These are phyloP conservation scores for Decorospora gaudefroyi DNA, from an alignment of 2,329 filamentous ascomycete species.

Conservation along the genomic window DNA sequence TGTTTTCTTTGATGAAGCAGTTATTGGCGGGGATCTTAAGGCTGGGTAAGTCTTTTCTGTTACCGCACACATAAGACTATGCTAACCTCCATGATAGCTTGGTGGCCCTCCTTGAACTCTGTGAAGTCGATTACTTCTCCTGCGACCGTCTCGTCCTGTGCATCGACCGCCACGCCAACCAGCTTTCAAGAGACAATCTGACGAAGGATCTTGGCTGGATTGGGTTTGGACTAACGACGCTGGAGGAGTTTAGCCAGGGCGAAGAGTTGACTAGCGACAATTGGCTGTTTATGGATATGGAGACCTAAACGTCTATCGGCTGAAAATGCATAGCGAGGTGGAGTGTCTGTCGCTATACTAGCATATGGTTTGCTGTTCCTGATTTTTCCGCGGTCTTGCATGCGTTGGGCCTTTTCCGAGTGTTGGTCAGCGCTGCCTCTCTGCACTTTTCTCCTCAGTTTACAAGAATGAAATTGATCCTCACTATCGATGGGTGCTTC, in stretches of 20 bases:
- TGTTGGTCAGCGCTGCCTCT: no score
- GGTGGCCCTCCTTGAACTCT: slow-evolving; percentile 88
- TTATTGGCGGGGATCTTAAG: slow-evolving; percentile 78
- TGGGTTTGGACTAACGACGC: slow-evolving; percentile 80
- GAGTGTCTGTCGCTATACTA: slow-evolving; percentile 7
- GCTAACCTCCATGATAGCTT: slow-evolving; percentile 49
- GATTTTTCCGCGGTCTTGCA: no score
- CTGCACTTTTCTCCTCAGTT: no score
- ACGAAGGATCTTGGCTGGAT: slow-evolving; percentile 90
- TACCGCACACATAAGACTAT: no score
- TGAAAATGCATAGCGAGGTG: no score
- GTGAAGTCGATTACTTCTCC: slow-evolving; percentile 69
- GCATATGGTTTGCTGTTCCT: no score
- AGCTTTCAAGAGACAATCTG: slow-evolving; percentile 69
- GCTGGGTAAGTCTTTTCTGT: slow-evolving; percentile 79
- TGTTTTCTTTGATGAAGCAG: slow-evolving; percentile 79
- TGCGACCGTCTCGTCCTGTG: slow-evolving; percentile 80
- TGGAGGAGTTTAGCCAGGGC: slow-evolving; percentile 72
- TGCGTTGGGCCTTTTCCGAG: no score
- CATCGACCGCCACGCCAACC: slow-evolving; percentile 70
- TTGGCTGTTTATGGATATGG: slow-evolving; percentile 90
- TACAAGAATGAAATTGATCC: no score
- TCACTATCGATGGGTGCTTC: no score
- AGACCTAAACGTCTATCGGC: slow-evolving; percentile 59
- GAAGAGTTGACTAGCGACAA: slow-evolving; percentile 67